Conservation (phyloP, 1,139 yeast species). For the Yamadazyma epiphylla region DNA sequence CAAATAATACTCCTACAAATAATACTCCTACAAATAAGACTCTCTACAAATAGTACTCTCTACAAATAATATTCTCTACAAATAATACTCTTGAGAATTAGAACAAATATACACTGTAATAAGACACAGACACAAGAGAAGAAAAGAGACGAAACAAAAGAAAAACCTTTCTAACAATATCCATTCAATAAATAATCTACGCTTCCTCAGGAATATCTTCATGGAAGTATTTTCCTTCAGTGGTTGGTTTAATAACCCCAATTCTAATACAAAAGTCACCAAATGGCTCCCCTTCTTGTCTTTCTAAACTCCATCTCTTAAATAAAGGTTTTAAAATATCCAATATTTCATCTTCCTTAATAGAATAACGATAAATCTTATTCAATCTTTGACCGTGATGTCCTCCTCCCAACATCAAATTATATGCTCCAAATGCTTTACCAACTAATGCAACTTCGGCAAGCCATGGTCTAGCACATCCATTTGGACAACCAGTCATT, state of each 20-base stretch:
- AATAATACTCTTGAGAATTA: too few relatives aligned
- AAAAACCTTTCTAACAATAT: constrained; percentile 1
- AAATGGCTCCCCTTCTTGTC: constrained; percentile 88
- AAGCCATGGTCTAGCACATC: constrained; percentile 98
- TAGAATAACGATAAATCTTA: constrained; percentile 83
- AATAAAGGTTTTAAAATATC: constrained; percentile 76
- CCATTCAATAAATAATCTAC: constrained; percentile 15
- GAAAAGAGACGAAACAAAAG: not conserved
- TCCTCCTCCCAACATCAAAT: constrained; percentile 95
- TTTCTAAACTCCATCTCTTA: constrained; percentile 91
- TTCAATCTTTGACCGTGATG: constrained; percentile 91
- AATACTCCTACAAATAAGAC: too few relatives aligned
- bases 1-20: too few relatives aligned
- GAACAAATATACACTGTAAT: not conserved
- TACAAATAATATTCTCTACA: too few relatives aligned
- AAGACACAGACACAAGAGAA: not conserved
- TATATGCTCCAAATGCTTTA: constrained; percentile 90
- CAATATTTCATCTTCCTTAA: constrained; percentile 87
- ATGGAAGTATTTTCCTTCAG: constrained; percentile 92
- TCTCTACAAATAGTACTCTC: too few relatives aligned
- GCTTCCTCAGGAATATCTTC: constrained; percentile 87
- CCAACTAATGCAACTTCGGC: constrained; percentile 97
- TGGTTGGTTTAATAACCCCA: constrained; percentile 83
- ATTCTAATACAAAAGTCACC: constrained; percentile 90
- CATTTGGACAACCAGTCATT: constrained; percentile 99